Evolutionary conservation across 108 stramenopile genomes (phyloP), one percentile per base, ranked within the genome.

Genomic region (Cyclotella kingstonii): DNA sequence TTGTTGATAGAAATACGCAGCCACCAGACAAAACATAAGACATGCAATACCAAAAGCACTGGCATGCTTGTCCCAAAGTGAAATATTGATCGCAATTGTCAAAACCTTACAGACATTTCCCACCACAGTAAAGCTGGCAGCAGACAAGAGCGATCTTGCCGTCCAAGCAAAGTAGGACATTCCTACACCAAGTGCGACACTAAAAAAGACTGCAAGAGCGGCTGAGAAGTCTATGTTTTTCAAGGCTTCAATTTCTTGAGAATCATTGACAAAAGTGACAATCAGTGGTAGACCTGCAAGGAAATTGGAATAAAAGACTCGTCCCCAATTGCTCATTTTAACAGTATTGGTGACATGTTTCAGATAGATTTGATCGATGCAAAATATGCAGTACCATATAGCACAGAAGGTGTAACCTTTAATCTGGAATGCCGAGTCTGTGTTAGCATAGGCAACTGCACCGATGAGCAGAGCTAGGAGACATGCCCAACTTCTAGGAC

Each of bases 81-180:
- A 44, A n/a, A 81, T 72, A 59, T 81, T 84, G 10, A 84, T 59
- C 25, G 40, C 70, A 46, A 84, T 80, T 10, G 80, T 84, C 40
- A 79, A 22, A 42, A 81, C 50, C 57, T 84, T 84, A 70, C 82
- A 83, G 9, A 81, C 66, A 63, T 83, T 83, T 21, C 85, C 85
- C 22, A 86, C 70, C 26, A 86, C 73, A 11, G 85, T 86, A 38
- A 83, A 86, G 21, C 67, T 76, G 15, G 85, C 83, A 1, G 85
- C 85, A 12, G 75, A 70, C 2, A 86, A 49, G n/a, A 78, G 68
- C 7, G 76, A 62, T 26, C 85, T 47, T 25, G 80, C 80, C 31
- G 59, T 59, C 80, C 82, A 86, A 23, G 82, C 85, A 73, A 79
- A 83, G 79, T 83, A 83, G 18, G 73, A 75, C 76, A 83, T 83